Conservation (phyloP, 768 basidiomycete species). For the Boletus rubroflammeus region DNA sequence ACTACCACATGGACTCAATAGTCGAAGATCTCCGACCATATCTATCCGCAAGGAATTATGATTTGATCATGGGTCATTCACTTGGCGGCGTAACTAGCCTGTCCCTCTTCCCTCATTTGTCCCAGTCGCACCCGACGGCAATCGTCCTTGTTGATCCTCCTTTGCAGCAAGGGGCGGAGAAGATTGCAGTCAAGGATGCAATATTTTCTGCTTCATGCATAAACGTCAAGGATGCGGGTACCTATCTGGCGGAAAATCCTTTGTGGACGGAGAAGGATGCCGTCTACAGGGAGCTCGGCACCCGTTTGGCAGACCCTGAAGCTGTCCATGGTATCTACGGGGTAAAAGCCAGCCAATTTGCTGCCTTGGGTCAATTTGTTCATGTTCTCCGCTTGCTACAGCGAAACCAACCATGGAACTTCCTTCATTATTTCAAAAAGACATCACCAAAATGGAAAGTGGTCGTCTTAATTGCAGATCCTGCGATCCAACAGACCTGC, state of each 20-base stretch:
- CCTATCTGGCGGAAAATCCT: background rate
- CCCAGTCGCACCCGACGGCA: background rate
- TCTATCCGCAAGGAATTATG: constrained; percentile 5
- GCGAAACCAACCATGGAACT: constrained; percentile 17
- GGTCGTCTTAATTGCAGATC: constrained; percentile 10
- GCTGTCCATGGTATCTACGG: background rate
- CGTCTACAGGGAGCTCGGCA: background rate
- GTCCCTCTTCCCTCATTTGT: constrained; percentile 9
- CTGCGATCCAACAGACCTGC: constrained; percentile 4
- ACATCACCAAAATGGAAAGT: constrained; percentile 3
- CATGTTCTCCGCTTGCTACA: background rate
- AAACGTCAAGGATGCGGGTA: background rate
- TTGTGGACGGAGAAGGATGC: background rate
- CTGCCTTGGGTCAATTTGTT: background rate
- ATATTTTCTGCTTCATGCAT: background rate
- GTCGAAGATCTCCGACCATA: constrained; percentile 13
- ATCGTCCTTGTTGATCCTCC: background rate
- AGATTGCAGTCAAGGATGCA: background rate
- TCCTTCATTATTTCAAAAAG: constrained; percentile 6
- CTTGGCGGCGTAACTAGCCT: constrained; percentile 13
- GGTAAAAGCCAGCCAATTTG: background rate
- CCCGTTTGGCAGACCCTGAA: background rate
- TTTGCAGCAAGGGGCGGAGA: background rate
- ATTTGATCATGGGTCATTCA: constrained; percentile 20
- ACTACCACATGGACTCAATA: constrained; percentile 1